Evolutionary conservation across 768 basidiomycete species (phyloP), one percentile per base, ranked within the genome.

Genomic region (Candolleomyces efflorescens): DNA sequence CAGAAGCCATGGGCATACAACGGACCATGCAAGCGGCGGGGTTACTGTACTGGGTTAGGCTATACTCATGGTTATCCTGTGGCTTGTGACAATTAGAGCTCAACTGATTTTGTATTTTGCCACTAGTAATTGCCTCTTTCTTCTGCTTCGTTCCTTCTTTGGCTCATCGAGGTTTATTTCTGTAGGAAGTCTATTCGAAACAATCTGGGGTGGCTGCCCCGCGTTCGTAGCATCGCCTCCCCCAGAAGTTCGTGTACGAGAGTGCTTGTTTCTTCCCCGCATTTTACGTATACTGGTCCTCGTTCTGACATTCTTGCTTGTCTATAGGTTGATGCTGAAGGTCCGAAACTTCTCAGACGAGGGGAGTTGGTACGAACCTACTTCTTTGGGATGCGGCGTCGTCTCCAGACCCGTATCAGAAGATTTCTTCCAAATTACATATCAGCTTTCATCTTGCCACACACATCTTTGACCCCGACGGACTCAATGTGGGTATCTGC

Each of bases 151-250:
- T 43, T 43, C 17, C 41, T 13, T 43, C 13, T 20, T 43, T 20
- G 17, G 17, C 9, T 43, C 32, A 32, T 43, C 41, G 41, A 43
- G 32, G 32, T 11, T 43, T 43, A 5, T 43, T 20, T 17, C 5
- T 17, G 41, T 43, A 17, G 18, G 18, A 43, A 17, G 15, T 43
- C 41, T 17, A 17, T 20, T 43, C 15, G 18, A 43, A 43, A 9
- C 38, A 9, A 9, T 39, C 38, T 39, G 9, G 17, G 17, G 9
- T 17, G 18, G 41, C 41, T 17, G 45, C 54, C 54, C 54, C 54
- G 38, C 44, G 54, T 46, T 32, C 11, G 27, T 10, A 22, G 20
- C 54, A 55, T 44, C 20, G 54, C 54, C 54, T 55, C 54, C 54
- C 54, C 54, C 54, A 47, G 54, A 55, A 32, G 15, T 3, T 27